Base-by-base conservation (phyloP, 2,329 filamentous ascomycete species). In the Aureobasidium melanogenum region DNA sequence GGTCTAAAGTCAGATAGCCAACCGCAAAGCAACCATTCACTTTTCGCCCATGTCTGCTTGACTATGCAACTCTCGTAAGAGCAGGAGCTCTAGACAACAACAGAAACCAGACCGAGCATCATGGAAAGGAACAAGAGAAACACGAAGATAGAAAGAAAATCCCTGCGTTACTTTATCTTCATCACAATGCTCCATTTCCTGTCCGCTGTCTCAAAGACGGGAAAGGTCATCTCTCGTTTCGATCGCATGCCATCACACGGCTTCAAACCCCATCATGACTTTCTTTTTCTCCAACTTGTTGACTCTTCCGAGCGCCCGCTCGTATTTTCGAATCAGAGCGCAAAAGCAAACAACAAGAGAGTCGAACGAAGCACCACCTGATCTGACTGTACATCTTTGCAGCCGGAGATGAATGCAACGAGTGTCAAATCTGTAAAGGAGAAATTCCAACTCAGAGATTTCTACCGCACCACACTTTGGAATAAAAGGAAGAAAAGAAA, bases 1-100 rank as follows among this genome's bases (percentile, higher is more conserved):
- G 54, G 41, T 57, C 54, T 57, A 57, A 57, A 55, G 43, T 46
- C 54, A 57, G 36, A 55, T 55, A 55, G 51, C 51, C 51, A 55
- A 41, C 52, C 22, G 38, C 52, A 34, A 56, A 46, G 17, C 41
- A 47, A 47, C 38, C 51, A 44, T 47, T 36, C 41, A 28, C 54
- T 57, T 57, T 57, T 57, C 54, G 50, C 52, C 39, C 52, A 30
- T 19, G 52, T 56, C 28, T 32, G 52, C 17, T 54, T 41, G 51
- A 54, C 51, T 56, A 22, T 44, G 38, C 52, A 43, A 43, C 24
- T 28, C 39, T 44, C 52, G 26, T 26, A 56, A 56, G 52, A 56
- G 52, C 38, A 34, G 52, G 10, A n/a, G 52, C 50, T 56, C 38
- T 43, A 56, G 39, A 24, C 38, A 44, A 43, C 15, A 55, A 56